Base-by-base conservation (phyloP, 1,139 yeast species). In the Suhomyces atakaporum region DNA sequence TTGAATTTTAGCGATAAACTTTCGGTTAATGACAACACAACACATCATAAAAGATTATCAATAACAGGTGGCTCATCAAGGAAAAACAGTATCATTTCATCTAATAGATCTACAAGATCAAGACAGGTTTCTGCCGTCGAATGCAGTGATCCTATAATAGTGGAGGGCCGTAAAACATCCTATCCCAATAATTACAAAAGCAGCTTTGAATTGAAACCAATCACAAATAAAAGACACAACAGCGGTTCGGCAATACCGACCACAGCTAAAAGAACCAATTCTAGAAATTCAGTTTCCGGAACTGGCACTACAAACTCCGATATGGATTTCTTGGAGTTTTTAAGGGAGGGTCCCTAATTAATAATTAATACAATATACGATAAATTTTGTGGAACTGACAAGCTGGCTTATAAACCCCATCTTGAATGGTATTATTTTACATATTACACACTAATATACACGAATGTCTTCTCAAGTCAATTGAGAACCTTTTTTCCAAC, bases 281-380 rank as follows among this genome's bases (percentile, higher is more conserved):
- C 21, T 4, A 6, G 21, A 8, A 27, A 29, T 3, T 26, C 36
- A 16, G 16, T 16, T 15, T 12, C 20, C 24, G 20, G 27, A 10
- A 13, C 21, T 7, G 24, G 33, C 5, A 46, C 18, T 9, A 39
- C 22, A 3, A 46, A 44, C 9, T 45, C 37, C 11, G 77, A 69
- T 35, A 62, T 74, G 62, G 80, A 75, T 47, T 64, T 76, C 40
- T 33, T 74, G 45, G 79, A 73, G 41, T 73, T 75, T 42, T 61
- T 76, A 35, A 65, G 63, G 20, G 59, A 56, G 25, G 78, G 77
- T 3, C 77, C 78, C 13, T 36, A 18, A 18, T 8, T 18, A 18
- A 18, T 18, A 6, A 18, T 18, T 18, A 18, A 18, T 18, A 18
- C 20, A 18, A 11, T 11, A 11, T 23, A 23, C 12, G n/a, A 21